Percentiles rank a stretch among this genome's conserved stretches.
Conservation (phyloP, 2,329 filamentous ascomycete genomes). For the Plenodomus tracheiphilus region DNA sequence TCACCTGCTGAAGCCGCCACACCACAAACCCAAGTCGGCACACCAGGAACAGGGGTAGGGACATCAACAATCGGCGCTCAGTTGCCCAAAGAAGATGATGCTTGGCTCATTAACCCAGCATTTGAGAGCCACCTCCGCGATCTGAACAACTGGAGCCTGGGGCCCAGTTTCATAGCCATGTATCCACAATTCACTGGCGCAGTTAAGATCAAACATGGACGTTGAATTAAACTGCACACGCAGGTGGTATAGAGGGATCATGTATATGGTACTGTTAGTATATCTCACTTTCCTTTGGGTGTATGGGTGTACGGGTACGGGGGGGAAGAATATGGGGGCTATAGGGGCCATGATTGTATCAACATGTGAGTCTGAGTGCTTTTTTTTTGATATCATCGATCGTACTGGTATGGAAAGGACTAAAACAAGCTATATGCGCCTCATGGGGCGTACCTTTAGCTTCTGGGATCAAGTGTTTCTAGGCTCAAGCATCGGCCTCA, state of each 20-base stretch:
- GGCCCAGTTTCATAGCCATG: constrained; percentile 65
- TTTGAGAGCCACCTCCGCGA: constrained; percentile 80
- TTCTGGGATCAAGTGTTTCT: too few species aligned
- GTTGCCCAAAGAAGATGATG: constrained; percentile 50
- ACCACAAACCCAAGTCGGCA: constrained; percentile 22
- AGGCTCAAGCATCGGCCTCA: too few species aligned
- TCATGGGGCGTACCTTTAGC: too few species aligned
- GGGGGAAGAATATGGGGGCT: too few species aligned
- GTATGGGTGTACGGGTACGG: too few species aligned
- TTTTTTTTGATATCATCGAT: too few species aligned
- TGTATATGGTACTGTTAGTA: not conserved
- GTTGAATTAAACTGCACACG: constrained; percentile 21
- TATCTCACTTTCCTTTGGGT: too few species aligned
- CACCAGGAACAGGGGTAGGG: constrained; percentile 22
- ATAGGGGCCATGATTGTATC: too few species aligned
- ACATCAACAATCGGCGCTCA: constrained; percentile 4
- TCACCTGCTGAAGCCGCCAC: constrained; percentile 30
- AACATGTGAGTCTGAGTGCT: too few species aligned
- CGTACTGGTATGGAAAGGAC: too few species aligned
- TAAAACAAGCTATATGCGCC: too few species aligned
- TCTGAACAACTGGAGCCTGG: constrained; percentile 80
- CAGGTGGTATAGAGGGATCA: not conserved
- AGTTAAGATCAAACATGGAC: constrained; percentile 39
- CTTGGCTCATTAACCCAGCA: constrained; percentile 80
- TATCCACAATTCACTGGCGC: constrained; percentile 60